A percentile compares a stretch with the other conserved stretches of the same genome.
These are phyloP conservation scores for Salix brachista DNA, from an alignment of 345 rosid genomes.

Conservation along the genomic window DNA sequence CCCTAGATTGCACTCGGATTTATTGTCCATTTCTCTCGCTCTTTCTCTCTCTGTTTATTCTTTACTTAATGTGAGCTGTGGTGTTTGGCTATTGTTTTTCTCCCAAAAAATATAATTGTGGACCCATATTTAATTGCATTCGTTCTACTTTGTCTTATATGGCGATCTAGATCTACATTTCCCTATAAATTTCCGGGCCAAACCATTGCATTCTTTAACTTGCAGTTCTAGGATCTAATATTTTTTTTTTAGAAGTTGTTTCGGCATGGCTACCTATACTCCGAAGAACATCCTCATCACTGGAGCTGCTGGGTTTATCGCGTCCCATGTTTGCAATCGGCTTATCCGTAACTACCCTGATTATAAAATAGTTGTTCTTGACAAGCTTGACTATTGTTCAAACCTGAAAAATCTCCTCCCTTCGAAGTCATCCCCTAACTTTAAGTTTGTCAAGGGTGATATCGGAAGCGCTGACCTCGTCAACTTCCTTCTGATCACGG, in stretches of 20 bases:
- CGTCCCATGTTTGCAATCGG: conserved; percentile 76
- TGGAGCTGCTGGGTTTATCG: conserved; percentile 87
- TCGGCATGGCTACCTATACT: conserved; percentile 36
- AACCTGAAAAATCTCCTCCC: conserved; percentile 75
- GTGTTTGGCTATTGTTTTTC: not conserved
- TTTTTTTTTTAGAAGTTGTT: conserved; percentile 11
- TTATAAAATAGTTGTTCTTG: conserved; percentile 83
- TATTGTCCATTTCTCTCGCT: not conserved
- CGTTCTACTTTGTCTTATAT: not conserved
- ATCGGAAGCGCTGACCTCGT: conserved; percentile 87
- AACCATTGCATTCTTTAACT: not conserved
- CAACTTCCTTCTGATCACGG: conserved; percentile 80
- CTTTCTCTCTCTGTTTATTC: not conserved
- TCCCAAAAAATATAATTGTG: not conserved
- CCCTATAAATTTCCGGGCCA: not conserved
- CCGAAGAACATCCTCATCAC: conserved; percentile 87
- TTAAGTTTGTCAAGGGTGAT: conserved; percentile 84
- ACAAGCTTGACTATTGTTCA: conserved; percentile 90
- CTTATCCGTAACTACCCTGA: conserved; percentile 68
- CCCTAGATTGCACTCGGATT: not conserved
- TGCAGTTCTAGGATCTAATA: not conserved
- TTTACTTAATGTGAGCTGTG: not conserved
- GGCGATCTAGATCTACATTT: not conserved
- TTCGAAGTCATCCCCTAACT: conserved; percentile 56
- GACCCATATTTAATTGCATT: not conserved